Percentiles rank a stretch among this genome's conserved stretches.
These are phyloP conservation scores for Neurospora sublineolata DNA, from an alignment of 495 filamentous ascomycete genomes.

Conservation along the genomic window DNA sequence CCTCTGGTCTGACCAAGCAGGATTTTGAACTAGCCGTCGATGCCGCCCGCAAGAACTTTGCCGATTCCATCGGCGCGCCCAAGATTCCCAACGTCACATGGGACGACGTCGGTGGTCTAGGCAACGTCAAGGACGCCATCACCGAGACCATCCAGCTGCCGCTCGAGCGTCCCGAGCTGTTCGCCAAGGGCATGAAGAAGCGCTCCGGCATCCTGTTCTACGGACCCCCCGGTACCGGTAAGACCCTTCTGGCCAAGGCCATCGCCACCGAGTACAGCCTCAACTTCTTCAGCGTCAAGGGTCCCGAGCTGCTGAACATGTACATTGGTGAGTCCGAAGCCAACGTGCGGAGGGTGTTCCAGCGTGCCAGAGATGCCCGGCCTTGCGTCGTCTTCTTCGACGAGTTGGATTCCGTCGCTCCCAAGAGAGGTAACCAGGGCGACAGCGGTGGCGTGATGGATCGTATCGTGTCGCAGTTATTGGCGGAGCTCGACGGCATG, in stretches of 20 bases:
- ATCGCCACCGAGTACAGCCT: slow-evolving; percentile 97
- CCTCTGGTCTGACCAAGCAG: slow-evolving; percentile 63
- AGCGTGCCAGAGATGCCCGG: slow-evolving; percentile 84
- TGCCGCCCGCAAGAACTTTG: slow-evolving; percentile 91
- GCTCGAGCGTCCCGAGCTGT: slow-evolving; percentile 83
- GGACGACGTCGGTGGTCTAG: slow-evolving; percentile 91
- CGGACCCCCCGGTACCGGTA: slow-evolving; percentile 91
- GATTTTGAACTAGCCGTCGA: slow-evolving; percentile 90
- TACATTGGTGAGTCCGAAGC: slow-evolving; percentile 99
- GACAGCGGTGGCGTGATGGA: slow-evolving; percentile 99
- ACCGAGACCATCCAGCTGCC: slow-evolving; percentile 95
- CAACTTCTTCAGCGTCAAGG: slow-evolving; percentile 99
- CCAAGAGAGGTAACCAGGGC: slow-evolving; percentile 94
- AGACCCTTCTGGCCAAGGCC: slow-evolving; percentile 92
- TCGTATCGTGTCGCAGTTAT: slow-evolving; percentile 87
- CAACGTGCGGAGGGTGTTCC: slow-evolving; percentile 92
- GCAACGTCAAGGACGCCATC: slow-evolving; percentile 88
- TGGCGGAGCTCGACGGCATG: slow-evolving; percentile 96
- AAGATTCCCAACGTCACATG: slow-evolving; percentile 96
- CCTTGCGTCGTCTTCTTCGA: slow-evolving; percentile 99
- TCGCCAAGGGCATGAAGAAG: slow-evolving; percentile 98
- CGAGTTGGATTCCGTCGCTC: slow-evolving; percentile 91
- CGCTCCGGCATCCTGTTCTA: slow-evolving; percentile 96
- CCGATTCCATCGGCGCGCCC: slow-evolving; percentile 90
- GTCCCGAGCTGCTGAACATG: slow-evolving; percentile 95